Evolutionary conservation across 2,329 filamentous ascomycete species (phyloP).

Genomic region (Alternaria infectoria): DNA sequence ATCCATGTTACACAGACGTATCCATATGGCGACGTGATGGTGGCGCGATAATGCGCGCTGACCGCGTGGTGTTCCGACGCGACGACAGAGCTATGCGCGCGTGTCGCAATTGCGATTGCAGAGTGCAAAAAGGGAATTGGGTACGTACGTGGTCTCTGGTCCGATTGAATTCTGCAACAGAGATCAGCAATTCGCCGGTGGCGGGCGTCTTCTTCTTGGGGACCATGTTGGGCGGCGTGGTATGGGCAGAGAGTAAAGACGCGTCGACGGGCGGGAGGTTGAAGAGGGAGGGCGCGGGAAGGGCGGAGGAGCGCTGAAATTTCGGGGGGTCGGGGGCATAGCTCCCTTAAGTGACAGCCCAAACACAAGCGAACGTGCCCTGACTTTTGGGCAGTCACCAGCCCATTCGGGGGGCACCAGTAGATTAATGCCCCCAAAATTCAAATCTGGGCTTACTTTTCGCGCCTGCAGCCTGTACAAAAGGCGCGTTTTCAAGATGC

Average conservation of each 20-base stretch:
- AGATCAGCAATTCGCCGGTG: conserved; percentile 53
- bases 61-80: conserved; percentile 12
- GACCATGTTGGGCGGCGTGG: conserved; percentile 30
- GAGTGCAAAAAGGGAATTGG: conserved; percentile 6
- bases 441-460: not conserved
- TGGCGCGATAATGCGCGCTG: conserved; percentile 9
- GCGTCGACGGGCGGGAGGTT: conserved; percentile 5
- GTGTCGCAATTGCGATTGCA: conserved; percentile 19
- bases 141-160: conserved; percentile 80
- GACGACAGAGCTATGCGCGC: conserved; percentile 15
- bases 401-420: conserved; percentile 1
- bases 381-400: conserved; percentile 3
- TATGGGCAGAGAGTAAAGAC: conserved; percentile 10
- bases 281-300: conserved; percentile 3
- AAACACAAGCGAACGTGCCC: conserved; percentile 5
- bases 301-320: not conserved
- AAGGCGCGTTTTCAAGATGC: not conserved
- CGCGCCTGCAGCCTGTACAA: not conserved
- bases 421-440: not conserved
- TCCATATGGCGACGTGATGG: conserved; percentile 1
- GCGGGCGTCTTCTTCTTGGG: conserved; percentile 39
- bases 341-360: conserved; percentile 15
- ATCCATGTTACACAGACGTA: conserved; percentile 14
- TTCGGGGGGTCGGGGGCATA: conserved; percentile 5
- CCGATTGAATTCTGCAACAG: conserved; percentile 77